These are phyloP conservation scores for Tylopilus plumbeoviolaceoides DNA, from an alignment of 768 basidiomycete genomes.

Conservation along the genomic window DNA sequence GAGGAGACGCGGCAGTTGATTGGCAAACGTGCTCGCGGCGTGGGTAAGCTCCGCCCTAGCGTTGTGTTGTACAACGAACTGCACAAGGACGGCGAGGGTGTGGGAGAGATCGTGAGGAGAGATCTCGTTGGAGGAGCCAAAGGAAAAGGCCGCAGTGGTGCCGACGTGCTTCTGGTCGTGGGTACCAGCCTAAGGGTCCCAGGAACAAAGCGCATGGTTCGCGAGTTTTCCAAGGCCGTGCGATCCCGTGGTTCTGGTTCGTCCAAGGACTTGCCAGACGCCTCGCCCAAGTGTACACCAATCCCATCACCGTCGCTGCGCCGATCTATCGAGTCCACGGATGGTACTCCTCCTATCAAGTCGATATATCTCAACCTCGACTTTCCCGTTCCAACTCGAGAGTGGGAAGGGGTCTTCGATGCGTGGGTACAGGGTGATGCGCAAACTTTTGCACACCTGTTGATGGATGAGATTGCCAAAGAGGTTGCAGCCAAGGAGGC, in stretches of 20 bases:
- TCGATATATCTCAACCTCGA: constrained; percentile 84
- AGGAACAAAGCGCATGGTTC: constrained; percentile 87
- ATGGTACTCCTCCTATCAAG: constrained; percentile 55
- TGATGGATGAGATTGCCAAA: constrained; percentile 56
- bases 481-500: constrained; percentile 52
- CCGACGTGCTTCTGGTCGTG: constrained; percentile 83
- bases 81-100: constrained; percentile 82
- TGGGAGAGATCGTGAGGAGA: constrained; percentile 77
- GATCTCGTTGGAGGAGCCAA: constrained; percentile 72
- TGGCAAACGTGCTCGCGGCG: constrained; percentile 74
- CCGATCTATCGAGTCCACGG: constrained; percentile 28
- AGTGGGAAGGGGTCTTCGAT: constrained; percentile 91
- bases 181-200: constrained; percentile 88
- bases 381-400: constrained; percentile 77
- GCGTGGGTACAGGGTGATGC: constrained; percentile 87
- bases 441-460: constrained; percentile 65
- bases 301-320: constrained; percentile 50
- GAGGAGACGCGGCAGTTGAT: constrained; percentile 66
- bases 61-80: constrained; percentile 90
- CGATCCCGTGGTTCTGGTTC: constrained; percentile 43
- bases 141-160: constrained; percentile 64
- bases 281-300: constrained; percentile 27
- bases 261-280: constrained; percentile 29
- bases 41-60: constrained; percentile 79
- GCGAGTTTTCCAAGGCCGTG: constrained; percentile 81